phyloP scores from a whole-genome alignment of 495 filamentous ascomycete genomes.

The Xylaria venustula region DNA sequence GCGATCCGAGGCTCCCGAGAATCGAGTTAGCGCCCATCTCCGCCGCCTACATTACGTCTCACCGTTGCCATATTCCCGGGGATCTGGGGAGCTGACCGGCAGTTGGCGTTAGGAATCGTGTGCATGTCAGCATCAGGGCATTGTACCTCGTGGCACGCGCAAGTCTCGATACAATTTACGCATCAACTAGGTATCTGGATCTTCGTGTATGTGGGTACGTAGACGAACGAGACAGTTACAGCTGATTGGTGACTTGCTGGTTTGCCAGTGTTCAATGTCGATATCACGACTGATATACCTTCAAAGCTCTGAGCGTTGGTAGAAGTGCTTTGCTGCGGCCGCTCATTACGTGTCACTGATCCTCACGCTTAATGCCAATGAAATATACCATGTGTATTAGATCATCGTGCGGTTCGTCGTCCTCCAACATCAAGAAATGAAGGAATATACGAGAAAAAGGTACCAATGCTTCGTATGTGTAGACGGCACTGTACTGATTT shows the following conservation, averaged over 20 bases:
- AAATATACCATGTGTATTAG: not conserved
- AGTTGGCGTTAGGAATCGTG: constrained; percentile 9
- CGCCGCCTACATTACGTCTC: not conserved
- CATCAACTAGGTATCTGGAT: not conserved
- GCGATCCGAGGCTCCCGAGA: constrained; percentile 1
- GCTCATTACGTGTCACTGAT: not conserved
- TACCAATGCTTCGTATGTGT: not conserved
- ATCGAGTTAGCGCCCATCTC: not conserved
- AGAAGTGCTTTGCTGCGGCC: not conserved
- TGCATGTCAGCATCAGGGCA: constrained; percentile 9
- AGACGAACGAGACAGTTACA: not conserved
- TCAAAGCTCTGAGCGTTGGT: not conserved
- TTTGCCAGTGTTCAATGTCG: not conserved
- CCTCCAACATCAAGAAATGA: not conserved
- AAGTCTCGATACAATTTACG: not conserved
- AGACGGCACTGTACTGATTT: not conserved
- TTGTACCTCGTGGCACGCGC: not conserved
- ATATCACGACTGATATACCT: not conserved
- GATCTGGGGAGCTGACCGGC: constrained; percentile 14
- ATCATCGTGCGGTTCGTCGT: not conserved
- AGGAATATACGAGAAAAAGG: not conserved
- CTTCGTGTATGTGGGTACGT: not conserved
- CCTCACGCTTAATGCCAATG: not conserved
- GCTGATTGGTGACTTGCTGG: not conserved
- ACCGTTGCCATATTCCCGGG: constrained; percentile 8